Base-by-base conservation (phyloP, 352 stramenopile species). In the Globisporangium carolinianum region DNA sequence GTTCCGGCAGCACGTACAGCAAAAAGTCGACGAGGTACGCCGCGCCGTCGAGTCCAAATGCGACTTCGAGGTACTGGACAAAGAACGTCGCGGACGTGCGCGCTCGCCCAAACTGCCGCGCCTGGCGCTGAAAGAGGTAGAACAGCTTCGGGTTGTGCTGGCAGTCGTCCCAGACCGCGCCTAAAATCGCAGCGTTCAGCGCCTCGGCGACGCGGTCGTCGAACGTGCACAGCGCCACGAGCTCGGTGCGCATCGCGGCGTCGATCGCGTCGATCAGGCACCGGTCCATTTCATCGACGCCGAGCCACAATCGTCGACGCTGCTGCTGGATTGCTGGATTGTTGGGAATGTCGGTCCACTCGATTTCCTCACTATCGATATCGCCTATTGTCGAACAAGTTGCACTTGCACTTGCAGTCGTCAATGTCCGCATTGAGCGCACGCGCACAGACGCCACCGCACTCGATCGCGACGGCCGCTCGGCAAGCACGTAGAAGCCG, bases 91-190 rank as follows among this genome's bases (percentile, higher is more conserved):
- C 80, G 1, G 79, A 71, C 3, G 69, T 86, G 15, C 71, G 68
- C 8, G 68, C 68, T 49, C 87, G 86, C 49, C 84, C 84, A 39
- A 91, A 94, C 52, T 92, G 76, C 41, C 73, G 77, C 32, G 84
- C 83, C 47, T 91, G 81, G 7, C 73, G 77, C 70, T 91, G 76
- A 59, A 94, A 94, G 36, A 89, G 69, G 46, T 89, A 73, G 60
- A 94, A 94, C 15, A 89, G 63, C 61, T 79, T 91, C 6, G 84
- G 84, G 47, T 94, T 92, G 59, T 94, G 82, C 52, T 90, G 68
- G 54, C 83, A 92, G 58, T 91, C 83, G 57, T 91, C 77, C 84
- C 84, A 94, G 4, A 94, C 82, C 5, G 82, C 84, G 61, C 90
- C 79, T 7, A 94, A 60, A 24, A 94, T 87, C 3, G 80, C 76